Percentiles rank a stretch among this genome's conserved stretches.
Evolutionary conservation across 2,329 filamentous ascomycete genomes (phyloP).

Genomic region (Fusarium xyrophilum): DNA sequence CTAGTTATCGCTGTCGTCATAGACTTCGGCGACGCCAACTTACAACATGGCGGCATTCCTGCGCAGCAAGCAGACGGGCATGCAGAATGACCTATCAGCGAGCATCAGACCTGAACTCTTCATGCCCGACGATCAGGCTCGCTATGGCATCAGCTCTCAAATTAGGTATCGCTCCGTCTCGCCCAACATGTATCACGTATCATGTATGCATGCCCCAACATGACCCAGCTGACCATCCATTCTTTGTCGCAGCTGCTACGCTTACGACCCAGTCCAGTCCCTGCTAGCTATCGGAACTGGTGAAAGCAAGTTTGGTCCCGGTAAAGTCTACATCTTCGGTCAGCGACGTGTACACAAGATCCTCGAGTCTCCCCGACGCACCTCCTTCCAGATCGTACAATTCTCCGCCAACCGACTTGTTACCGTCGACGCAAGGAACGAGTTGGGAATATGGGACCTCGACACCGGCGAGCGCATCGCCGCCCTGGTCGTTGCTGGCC

Average conservation of each 20-base stretch:
- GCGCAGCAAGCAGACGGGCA: conserved; percentile 89
- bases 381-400: conserved; percentile 78
- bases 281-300: conserved; percentile 90
- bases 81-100: conserved; percentile 88
- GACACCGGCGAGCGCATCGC: conserved; percentile 70
- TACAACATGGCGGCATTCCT: conserved; percentile 81
- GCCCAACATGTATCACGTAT: conserved; percentile 5
- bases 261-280: conserved; percentile 93
- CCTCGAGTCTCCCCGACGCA: conserved; percentile 72
- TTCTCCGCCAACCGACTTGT: conserved; percentile 88
- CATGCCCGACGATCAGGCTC: conserved; percentile 79
- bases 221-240: conserved; percentile 30
- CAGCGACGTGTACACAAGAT: conserved; percentile 79
- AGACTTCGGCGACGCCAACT: conserved; percentile 14
- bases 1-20: background rate
- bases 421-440: conserved; percentile 84
- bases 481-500: conserved; percentile 77
- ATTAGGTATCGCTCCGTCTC: conserved; percentile 57
- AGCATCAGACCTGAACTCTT: conserved; percentile 81
- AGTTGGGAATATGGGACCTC: conserved; percentile 83
- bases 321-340: conserved; percentile 89
- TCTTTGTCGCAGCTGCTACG: conserved; percentile 66
- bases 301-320: conserved; percentile 83
- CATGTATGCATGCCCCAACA: conserved; percentile 7
- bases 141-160: conserved; percentile 83